Percentiles rank a stretch among this genome's conserved stretches.
These are phyloP conservation scores for Pulveroboletus frians DNA, from an alignment of 768 basidiomycete species.

Conservation along the genomic window DNA sequence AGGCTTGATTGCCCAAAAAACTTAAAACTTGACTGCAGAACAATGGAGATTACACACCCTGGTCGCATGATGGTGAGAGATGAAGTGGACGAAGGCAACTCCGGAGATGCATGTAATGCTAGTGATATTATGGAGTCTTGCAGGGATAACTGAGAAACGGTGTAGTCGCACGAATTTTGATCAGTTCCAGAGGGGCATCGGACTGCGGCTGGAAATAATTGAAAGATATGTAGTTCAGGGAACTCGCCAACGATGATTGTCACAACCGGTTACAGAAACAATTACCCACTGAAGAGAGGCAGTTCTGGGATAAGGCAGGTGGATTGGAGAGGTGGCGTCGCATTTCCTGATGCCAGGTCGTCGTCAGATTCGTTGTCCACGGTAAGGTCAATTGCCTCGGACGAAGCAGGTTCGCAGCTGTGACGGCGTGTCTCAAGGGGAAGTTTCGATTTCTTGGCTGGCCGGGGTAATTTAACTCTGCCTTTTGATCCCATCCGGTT, in stretches of 20 bases:
- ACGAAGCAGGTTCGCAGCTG: constrained; percentile 5
- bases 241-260: background rate
- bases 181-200: background rate
- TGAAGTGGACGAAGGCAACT: background rate
- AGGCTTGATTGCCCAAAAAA: constrained; percentile 3
- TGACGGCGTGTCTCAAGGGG: constrained; percentile 16
- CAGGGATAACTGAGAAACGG: background rate
- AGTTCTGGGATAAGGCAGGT: background rate
- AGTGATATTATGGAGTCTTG: background rate
- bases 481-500: constrained; percentile 25
- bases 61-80: constrained; percentile 1
- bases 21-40: background rate
- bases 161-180: background rate
- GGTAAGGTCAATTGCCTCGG: constrained; percentile 21
- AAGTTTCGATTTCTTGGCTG: constrained; percentile 11
- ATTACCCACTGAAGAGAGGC: constrained; percentile 10
- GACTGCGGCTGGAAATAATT: constrained; percentile 7
- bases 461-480: constrained; percentile 19
- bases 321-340: background rate
- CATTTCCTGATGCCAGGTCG: background rate
- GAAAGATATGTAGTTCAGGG: background rate
- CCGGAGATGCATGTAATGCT: background rate
- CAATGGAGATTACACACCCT: background rate
- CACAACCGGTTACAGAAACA: background rate
- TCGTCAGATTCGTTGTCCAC: constrained; percentile 5